Evolutionary conservation across 495 filamentous ascomycete genomes (phyloP).

Genomic region (Pyrenopolyporus hunteri): DNA sequence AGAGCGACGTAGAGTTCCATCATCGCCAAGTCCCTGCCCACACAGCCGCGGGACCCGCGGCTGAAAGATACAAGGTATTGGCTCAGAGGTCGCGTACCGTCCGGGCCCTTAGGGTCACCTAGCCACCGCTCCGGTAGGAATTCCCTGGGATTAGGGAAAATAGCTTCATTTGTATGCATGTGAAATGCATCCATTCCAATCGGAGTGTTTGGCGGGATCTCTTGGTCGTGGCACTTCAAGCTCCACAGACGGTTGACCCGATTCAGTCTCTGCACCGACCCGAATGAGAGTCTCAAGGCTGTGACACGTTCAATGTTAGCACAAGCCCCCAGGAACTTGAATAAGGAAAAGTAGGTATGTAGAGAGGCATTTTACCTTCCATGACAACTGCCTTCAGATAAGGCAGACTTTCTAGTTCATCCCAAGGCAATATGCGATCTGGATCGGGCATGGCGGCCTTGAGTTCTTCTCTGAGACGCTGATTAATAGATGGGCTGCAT

Average conservation of each 20-base stretch:
- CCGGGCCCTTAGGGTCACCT: constrained; percentile 27
- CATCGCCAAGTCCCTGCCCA: constrained; percentile 55
- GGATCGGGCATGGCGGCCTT: constrained; percentile 21
- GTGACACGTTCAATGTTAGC: no score
- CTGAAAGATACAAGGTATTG: constrained; percentile 52
- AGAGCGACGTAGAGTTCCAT: constrained; percentile 55
- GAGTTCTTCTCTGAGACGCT: constrained; percentile 46
- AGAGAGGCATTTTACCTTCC: no score
- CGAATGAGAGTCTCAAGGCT: no score
- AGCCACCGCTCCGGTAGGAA: constrained; percentile 59
- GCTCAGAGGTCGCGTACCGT: constrained; percentile 38
- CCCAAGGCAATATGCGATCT: constrained; percentile 27
- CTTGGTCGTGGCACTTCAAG: constrained; percentile 16
- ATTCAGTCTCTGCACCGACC: no score
- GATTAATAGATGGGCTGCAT: constrained; percentile 37
- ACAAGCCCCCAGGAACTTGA: no score
- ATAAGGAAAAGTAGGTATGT: no score
- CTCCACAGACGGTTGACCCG: neutral
- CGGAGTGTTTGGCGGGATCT: constrained; percentile 22
- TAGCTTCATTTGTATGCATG: constrained; percentile 47
- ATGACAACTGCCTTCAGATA: constrained; percentile 8
- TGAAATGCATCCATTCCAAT: constrained; percentile 35
- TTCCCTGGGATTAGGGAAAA: constrained; percentile 47
- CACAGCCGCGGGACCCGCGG: constrained; percentile 55
- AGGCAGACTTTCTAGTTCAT: constrained; percentile 4